Base-by-base conservation (phyloP, 2,329 filamentous ascomycete genomes). In the Monilinia fructicola region DNA sequence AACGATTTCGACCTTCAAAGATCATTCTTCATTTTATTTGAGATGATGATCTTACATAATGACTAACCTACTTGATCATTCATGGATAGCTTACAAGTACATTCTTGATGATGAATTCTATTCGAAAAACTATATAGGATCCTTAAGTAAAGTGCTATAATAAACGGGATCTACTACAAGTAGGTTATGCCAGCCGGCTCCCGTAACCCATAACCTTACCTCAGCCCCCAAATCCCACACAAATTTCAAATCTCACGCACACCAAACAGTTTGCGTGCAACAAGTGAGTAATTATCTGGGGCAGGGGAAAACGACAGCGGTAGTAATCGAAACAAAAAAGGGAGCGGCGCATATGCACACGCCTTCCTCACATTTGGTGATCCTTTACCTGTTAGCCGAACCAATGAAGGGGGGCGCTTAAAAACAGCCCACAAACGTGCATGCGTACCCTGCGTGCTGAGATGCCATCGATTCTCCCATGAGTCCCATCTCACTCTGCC, bases 351-450 rank as follows among this genome's bases (percentile, higher is more conserved):
- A 60, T 60, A 50, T 21, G 21, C 28, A 59, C 21, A 28, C 18
- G n/a, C 53, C 31, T 11, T n/a, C n/a, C 10, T 52, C 53, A 38
- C 21, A 38, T 38, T 54, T n/a, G 21, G 31, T 38, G 31, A 54
- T 48, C 56, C 56, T 60, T 60, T 42, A 38, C 56, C 2, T 31
- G 12, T 18, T 50, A 60, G 35, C 23, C 56, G 56, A 50, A 16
- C 56, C 44, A 60, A 60, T 60, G n/a, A 35, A 21, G 56, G 31
- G 31, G 44, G 44, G 56, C 56, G 56, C 44, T 42, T 48, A 48
- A 50, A 11, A 60, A 60, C n/a, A 50, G 56, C 42, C 56, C 28
- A 35, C 56, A 35, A 56, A 60, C 56, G 28, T 50, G 44, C 56
- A 60, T 50, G 44, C 44, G 44, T 44, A 38, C 48, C 56, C 42